Evolutionary conservation across 139 green algal species (phyloP).

Genomic region (Chlamydomonas applanata): DNA sequence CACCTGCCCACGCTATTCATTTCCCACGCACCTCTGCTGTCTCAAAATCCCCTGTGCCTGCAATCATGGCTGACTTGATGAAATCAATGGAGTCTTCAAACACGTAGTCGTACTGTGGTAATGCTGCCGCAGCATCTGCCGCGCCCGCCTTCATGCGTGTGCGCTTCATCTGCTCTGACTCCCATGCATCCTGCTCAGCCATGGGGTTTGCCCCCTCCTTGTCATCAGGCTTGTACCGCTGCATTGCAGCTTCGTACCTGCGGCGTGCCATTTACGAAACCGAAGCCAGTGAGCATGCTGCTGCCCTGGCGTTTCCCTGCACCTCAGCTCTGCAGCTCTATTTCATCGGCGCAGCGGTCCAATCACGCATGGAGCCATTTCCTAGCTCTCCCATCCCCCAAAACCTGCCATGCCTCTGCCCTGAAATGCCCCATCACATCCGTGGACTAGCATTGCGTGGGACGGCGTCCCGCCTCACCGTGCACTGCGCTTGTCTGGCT

Average conservation of each 20-base stretch:
- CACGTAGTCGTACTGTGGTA: slow-evolving; percentile 81
- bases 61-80: slow-evolving; percentile 72
- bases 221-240: slow-evolving; percentile 42
- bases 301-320: too few species aligned
- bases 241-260: slow-evolving; percentile 36
- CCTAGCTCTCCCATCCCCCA: too few species aligned
- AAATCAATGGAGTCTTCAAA: slow-evolving; percentile 98
- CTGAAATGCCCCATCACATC: too few species aligned
- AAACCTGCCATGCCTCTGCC: too few species aligned
- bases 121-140: not conserved
- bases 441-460: too few species aligned
- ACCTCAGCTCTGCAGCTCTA: too few species aligned
- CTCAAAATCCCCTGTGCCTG: slow-evolving; percentile 27
- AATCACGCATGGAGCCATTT: too few species aligned
- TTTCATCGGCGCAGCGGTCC: too few species aligned
- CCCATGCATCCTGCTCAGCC: slow-evolving; percentile 91
- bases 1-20: too few species aligned
- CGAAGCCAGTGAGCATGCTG: too few species aligned
- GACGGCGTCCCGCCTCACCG: too few species aligned
- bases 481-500: slow-evolving; percentile 27
- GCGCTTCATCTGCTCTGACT: slow-evolving; percentile 82
- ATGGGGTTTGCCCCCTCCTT: slow-evolving; percentile 59
- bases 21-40: slow-evolving; percentile 8
- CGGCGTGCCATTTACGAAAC: not conserved
- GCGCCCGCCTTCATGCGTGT: slow-evolving; percentile 43